These are phyloP conservation scores for Barnettozyma wickerhamii DNA, from an alignment of 805 yeast genomes.

Conservation along the genomic window DNA sequence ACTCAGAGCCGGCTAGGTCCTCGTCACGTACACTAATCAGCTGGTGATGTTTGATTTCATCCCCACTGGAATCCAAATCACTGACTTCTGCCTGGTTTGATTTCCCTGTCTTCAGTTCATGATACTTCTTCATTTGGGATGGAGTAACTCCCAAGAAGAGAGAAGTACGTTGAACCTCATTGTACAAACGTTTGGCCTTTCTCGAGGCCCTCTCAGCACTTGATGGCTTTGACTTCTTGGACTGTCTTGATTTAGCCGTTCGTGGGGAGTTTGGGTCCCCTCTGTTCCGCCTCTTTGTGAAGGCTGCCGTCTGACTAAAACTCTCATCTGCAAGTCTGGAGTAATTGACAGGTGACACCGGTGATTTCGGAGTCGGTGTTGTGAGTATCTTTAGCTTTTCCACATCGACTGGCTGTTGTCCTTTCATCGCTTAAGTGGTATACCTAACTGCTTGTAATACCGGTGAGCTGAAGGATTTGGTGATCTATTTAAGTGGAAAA, in stretches of 20 bases:
- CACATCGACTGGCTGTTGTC: constrained; percentile 11
- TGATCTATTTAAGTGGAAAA: no score
- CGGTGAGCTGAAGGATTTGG: no score
- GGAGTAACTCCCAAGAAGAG: constrained; percentile 17
- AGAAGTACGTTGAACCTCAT: constrained; percentile 18
- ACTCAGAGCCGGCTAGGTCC: no score
- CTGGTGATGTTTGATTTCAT: no score
- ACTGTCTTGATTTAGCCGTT: not conserved
- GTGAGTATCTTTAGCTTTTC: constrained; percentile 14
- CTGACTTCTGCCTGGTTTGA: no score
- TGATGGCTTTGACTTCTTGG: not conserved
- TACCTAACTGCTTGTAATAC: no score
- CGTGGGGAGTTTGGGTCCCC: no score
- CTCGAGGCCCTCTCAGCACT: no score
- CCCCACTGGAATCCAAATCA: not conserved
- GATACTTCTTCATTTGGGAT: constrained; percentile 13
- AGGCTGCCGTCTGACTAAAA: constrained; percentile 5
- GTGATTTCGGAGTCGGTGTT: not conserved
- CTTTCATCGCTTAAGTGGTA: not conserved
- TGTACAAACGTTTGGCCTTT: constrained; percentile 14
- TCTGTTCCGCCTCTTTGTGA: not conserved
- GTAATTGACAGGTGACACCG: constrained; percentile 10
- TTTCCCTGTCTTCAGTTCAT: constrained; percentile 1
- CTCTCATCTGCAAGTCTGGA: constrained; percentile 15
- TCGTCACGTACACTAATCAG: no score